A percentile compares a stretch with the other conserved stretches of the same genome.
phyloP scores from a whole-genome alignment of 2,329 filamentous ascomycete species.

The Amphichorda felina region DNA sequence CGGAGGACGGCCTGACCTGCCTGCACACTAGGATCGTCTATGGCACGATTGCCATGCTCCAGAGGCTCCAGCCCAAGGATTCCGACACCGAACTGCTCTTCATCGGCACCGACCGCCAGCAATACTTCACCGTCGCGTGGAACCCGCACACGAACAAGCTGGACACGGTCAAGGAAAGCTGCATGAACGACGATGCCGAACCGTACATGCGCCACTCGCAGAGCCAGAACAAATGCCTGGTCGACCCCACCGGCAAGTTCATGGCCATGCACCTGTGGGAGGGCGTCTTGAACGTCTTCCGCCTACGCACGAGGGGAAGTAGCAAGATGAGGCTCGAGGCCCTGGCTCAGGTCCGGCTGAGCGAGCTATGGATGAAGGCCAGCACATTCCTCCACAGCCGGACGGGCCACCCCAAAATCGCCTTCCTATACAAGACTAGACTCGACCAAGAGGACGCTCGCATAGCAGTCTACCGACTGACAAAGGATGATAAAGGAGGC shows the following conservation, averaged over 20 bases:
- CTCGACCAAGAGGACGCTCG: conserved; percentile 39
- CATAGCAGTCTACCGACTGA: conserved; percentile 47
- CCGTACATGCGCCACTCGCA: conserved; percentile 63
- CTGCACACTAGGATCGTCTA: conserved; percentile 62
- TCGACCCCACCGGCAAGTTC: conserved; percentile 64
- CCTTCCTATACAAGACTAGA: conserved; percentile 44
- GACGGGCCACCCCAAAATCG: conserved; percentile 44
- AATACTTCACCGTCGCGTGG: conserved; percentile 88
- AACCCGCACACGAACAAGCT: conserved; percentile 43
- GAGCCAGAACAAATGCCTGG: conserved; percentile 69
- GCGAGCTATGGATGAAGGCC: conserved; percentile 47
- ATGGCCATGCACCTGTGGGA: conserved; percentile 50
- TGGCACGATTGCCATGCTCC: conserved; percentile 76
- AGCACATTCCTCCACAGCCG: conserved; percentile 46
- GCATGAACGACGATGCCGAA: conserved; percentile 42
- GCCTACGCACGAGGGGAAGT: conserved; percentile 28
- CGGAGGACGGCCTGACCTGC: conserved; percentile 51
- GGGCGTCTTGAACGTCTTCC: conserved; percentile 43
- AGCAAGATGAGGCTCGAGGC: conserved; percentile 29
- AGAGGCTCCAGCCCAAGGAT: conserved; percentile 65
- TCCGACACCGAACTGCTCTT: conserved; percentile 76
- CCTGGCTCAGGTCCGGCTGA: conserved; percentile 43
- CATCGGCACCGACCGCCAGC: conserved; percentile 77
- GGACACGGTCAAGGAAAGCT: conserved; percentile 34
- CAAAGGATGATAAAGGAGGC: conserved; percentile 43